Percentiles rank a stretch among this genome's conserved stretches.
These are phyloP conservation scores for Purpureocillium takamizusanense DNA, from an alignment of 2,329 filamentous ascomycete genomes.

Conservation along the genomic window DNA sequence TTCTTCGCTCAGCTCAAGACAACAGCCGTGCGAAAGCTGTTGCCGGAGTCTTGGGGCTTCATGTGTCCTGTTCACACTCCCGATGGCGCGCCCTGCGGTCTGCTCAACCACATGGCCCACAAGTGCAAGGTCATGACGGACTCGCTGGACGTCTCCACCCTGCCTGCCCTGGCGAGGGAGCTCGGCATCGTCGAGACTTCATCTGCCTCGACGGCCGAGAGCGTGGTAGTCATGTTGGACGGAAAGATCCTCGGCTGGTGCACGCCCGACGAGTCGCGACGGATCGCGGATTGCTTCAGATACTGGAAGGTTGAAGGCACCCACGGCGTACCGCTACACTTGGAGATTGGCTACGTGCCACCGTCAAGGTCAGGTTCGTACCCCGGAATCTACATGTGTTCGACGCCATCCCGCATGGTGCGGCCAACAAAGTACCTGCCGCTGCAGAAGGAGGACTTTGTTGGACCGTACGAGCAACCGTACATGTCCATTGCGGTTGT, in stretches of 20 bases:
- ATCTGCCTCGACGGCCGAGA: constrained; percentile 72
- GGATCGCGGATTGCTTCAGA: constrained; percentile 77
- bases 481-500: constrained; percentile 97
- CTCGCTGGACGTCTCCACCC: constrained; percentile 60
- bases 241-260: constrained; percentile 88
- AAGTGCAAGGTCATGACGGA: constrained; percentile 85
- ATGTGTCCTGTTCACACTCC: constrained; percentile 95
- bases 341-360: constrained; percentile 90
- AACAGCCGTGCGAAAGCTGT: constrained; percentile 87
- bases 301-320: constrained; percentile 92
- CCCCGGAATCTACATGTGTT: constrained; percentile 90
- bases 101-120: constrained; percentile 91
- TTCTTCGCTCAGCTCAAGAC: constrained; percentile 98
- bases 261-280: constrained; percentile 69
- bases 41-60: constrained; percentile 97
- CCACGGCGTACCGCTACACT: constrained; percentile 68
- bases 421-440: constrained; percentile 88
- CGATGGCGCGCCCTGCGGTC: constrained; percentile 87
- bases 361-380: constrained; percentile 88
- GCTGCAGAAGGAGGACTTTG: constrained; percentile 74
- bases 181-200: constrained; percentile 71
- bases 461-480: constrained; percentile 91
- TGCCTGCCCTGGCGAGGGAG: constrained; percentile 67
- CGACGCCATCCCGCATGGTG: constrained; percentile 76
- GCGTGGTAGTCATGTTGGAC: constrained; percentile 82